These are phyloP conservation scores for Backusella tuberculispora DNA, from an alignment of 192 early-diverging fungal species.

Conservation along the genomic window DNA sequence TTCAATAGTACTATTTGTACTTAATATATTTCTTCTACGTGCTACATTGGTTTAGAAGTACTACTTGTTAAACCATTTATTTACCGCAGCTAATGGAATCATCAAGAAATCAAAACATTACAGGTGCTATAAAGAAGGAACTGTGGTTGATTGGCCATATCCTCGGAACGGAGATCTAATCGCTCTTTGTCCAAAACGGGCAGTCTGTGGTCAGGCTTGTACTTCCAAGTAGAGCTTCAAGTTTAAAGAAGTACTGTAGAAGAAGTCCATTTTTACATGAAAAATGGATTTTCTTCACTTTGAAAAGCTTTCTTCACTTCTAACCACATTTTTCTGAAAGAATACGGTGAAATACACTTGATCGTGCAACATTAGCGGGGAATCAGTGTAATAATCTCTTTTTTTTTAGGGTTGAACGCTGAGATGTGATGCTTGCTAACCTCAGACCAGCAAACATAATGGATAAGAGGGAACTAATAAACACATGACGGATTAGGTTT, in stretches of 20 bases:
- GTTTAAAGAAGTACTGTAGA: constrained; percentile 18
- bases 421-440: constrained; percentile 21
- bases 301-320: constrained; percentile 4
- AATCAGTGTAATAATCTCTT: constrained; percentile 1
- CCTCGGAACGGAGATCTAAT: constrained; percentile 7
- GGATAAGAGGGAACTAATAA: constrained; percentile 20
- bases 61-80: background rate
- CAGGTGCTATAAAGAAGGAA: background rate
- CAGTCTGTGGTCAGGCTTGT: constrained; percentile 3
- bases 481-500: constrained; percentile 25
- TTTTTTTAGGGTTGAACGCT: constrained; percentile 21
- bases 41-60: background rate
- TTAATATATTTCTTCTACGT: background rate
- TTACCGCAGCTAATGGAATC: background rate
- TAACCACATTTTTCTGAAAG: background rate
- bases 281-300: background rate
- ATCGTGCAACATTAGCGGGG: background rate
- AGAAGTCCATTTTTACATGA: background rate
- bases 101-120: background rate
- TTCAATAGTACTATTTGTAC: background rate
- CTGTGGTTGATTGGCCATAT: background rate
- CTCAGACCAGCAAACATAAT: constrained; percentile 23
- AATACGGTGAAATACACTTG: constrained; percentile 2
- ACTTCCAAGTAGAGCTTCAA: background rate
- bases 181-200: background rate